Conservation (phyloP, 371 early-diverging fungal species). For the Fennellomyces sp. region DNA sequence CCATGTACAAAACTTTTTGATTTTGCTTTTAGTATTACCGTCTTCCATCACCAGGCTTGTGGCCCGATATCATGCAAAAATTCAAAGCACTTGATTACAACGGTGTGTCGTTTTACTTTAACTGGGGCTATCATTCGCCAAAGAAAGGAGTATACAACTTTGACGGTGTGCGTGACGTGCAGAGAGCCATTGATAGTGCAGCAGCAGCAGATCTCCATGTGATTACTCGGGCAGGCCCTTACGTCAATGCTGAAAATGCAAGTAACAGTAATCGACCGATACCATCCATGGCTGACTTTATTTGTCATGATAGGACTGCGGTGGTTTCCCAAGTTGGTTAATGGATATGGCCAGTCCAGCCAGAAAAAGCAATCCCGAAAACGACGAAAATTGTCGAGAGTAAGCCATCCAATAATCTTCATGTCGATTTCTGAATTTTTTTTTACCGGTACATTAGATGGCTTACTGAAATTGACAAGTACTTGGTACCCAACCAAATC, state of each 20-base stretch:
- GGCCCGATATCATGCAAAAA: constrained; percentile 21
- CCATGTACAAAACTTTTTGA: neutral
- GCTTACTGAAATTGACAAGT: constrained; percentile 16
- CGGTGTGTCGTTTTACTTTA: constrained; percentile 96
- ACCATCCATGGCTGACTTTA: neutral
- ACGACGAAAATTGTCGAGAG: constrained; percentile 9
- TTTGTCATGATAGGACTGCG: constrained; percentile 2
- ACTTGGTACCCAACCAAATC: constrained; percentile 15
- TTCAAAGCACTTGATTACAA: constrained; percentile 94
- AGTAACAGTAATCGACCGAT: neutral
- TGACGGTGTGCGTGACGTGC: constrained; percentile 22
- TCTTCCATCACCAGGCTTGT: constrained; percentile 17
- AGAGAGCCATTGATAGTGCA: constrained; percentile 18
- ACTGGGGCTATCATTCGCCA: constrained; percentile 42
- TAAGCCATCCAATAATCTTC: neutral
- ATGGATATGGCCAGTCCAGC: neutral
- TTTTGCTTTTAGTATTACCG: constrained; percentile 14
- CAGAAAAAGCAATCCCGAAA: constrained; percentile 3
- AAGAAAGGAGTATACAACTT: constrained; percentile 23
- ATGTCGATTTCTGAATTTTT: neutral
- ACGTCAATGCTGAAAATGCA: constrained; percentile 22
- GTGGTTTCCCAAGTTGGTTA: constrained; percentile 14
- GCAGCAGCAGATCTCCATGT: constrained; percentile 18
- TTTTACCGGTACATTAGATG: neutral
- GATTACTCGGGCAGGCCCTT: constrained; percentile 27